These are phyloP conservation scores for Lophiotrema nucula DNA, from an alignment of 495 filamentous ascomycete species.

Conservation along the genomic window DNA sequence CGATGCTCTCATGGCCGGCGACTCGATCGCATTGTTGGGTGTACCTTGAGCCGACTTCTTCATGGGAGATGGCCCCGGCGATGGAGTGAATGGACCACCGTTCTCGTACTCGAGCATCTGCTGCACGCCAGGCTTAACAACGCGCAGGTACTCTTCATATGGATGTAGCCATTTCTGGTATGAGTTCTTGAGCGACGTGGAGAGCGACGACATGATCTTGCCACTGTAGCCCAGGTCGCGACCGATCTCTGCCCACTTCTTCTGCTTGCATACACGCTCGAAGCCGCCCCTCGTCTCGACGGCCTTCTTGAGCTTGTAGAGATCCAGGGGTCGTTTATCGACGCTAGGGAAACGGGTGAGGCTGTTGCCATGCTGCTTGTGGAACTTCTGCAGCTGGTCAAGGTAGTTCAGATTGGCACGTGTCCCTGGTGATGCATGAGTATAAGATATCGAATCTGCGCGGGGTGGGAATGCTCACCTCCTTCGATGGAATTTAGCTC, in stretches of 20 bases:
- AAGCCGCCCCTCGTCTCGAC: conserved; percentile 93
- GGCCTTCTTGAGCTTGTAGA: conserved; percentile 95
- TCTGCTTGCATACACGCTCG: conserved; percentile 90
- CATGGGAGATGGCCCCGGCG: conserved; percentile 81
- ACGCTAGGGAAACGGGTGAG: conserved; percentile 93
- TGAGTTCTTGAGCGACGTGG: conserved; percentile 97
- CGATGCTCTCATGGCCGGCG: conserved; percentile 69
- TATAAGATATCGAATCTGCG: too few relatives aligned
- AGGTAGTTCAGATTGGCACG: conserved; percentile 95
- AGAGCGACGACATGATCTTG: conserved; percentile 99
- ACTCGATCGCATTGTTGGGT: conserved; percentile 63
- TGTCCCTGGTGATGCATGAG: conserved; percentile 63
- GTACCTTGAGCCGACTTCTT: conserved; percentile 73
- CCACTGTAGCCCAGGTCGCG: conserved; percentile 96
- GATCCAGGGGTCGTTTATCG: conserved; percentile 93
- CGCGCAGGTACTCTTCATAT: conserved; percentile 90
- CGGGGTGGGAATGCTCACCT: conserved; percentile 68
- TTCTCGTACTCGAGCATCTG: conserved; percentile 91
- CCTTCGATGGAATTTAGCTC: conserved; percentile 98
- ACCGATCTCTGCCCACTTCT: conserved; percentile 99
- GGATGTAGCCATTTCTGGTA: conserved; percentile 94
- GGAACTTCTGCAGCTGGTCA: conserved; percentile 92
- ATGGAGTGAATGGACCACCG: conserved; percentile 89
- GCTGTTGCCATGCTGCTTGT: conserved; percentile 93
- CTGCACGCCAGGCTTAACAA: conserved; percentile 95